These are phyloP conservation scores for Komagataella pastoris DNA, from an alignment of 805 yeast species.

Conservation along the genomic window DNA sequence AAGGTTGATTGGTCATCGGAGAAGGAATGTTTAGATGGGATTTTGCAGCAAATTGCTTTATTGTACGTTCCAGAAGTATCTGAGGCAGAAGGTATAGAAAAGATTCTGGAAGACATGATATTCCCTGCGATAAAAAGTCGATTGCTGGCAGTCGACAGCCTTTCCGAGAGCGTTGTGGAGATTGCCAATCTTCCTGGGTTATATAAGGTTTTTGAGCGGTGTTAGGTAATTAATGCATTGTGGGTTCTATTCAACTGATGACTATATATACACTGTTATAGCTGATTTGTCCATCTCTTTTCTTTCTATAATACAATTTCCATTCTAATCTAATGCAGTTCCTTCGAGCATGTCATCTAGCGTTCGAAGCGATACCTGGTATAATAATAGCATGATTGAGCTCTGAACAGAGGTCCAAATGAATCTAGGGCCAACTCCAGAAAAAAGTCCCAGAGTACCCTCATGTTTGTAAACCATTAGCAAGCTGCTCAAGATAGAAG, in stretches of 20 bases:
- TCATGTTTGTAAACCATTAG: constrained; percentile 50
- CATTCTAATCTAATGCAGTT: constrained; percentile 3
- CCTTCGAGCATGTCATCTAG: constrained; percentile 22
- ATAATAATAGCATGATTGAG: constrained; percentile 81
- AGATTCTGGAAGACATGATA: constrained; percentile 37
- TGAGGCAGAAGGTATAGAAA: constrained; percentile 13
- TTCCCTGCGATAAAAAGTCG: constrained; percentile 54
- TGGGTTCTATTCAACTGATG: background rate
- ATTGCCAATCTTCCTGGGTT: constrained; percentile 87
- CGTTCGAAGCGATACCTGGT: constrained; percentile 61
- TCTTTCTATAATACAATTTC: background rate
- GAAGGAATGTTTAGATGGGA: constrained; percentile 48
- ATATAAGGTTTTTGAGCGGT: constrained; percentile 86
- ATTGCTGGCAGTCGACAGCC: constrained; percentile 46
- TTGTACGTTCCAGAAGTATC: constrained; percentile 53
- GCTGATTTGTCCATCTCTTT: background rate
- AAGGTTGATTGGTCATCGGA: constrained; percentile 59
- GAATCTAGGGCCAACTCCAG: constrained; percentile 94
- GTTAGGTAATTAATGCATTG: constrained; percentile 23
- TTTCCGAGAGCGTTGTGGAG: constrained; percentile 52
- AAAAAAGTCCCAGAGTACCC: constrained; percentile 69
- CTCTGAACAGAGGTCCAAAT: constrained; percentile 96
- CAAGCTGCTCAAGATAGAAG: constrained; percentile 39
- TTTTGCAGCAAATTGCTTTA: constrained; percentile 56
- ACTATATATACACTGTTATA: background rate